phyloP scores from a whole-genome alignment of 371 early-diverging fungal genomes.

The Mortierella polycephala region DNA sequence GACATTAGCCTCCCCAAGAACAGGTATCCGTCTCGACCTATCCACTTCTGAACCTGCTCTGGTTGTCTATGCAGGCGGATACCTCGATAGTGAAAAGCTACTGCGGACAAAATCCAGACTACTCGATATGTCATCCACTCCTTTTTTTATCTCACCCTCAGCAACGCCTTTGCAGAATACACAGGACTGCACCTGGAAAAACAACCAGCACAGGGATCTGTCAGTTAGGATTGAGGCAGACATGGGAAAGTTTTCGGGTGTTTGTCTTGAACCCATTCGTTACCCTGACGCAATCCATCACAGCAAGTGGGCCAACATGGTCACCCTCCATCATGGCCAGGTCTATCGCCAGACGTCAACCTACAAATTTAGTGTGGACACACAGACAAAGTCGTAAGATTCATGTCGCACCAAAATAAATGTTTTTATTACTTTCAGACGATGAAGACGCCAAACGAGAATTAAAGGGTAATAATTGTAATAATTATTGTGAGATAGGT shows the following conservation, averaged over 20 bases:
- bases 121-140: constrained; percentile 2
- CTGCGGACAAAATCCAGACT: constrained; percentile 28
- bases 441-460: no score
- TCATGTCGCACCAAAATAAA: constrained; percentile 1
- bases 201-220: background rate
- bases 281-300: constrained; percentile 50
- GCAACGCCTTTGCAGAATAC: background rate
- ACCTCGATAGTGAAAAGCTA: constrained; percentile 16
- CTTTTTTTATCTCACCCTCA: constrained; percentile 14
- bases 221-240: constrained; percentile 12
- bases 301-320: constrained; percentile 39
- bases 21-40: constrained; percentile 38
- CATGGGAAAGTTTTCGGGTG: constrained; percentile 36
- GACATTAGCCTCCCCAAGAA: constrained; percentile 19
- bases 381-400: background rate
- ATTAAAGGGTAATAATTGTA: no score
- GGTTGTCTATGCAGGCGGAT: constrained; percentile 39
- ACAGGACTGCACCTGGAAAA: no score
- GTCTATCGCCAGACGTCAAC: constrained; percentile 36
- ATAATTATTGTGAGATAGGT: no score
- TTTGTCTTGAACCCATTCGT: constrained; percentile 46
- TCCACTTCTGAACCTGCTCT: constrained; percentile 46
- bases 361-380: constrained; percentile 24
- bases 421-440: background rate
- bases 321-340: constrained; percentile 26